Percentiles rank a stretch among this genome's conserved stretches.
These are phyloP conservation scores for Effrenium voratum DNA, from an alignment of 73 alveolate species.

Conservation along the genomic window DNA sequence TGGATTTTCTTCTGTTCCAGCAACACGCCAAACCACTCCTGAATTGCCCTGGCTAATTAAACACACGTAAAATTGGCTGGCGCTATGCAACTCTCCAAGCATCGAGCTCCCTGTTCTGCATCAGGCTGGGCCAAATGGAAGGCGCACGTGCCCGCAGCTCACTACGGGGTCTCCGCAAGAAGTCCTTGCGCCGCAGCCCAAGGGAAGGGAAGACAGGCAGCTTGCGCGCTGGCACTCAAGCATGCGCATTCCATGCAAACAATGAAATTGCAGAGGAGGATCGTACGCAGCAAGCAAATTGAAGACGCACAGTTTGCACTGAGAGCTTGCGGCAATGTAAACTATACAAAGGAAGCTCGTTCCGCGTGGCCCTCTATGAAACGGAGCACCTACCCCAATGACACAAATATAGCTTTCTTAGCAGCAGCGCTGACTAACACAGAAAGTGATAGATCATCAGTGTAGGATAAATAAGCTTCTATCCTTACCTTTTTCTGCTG, in stretches of 20 bases:
- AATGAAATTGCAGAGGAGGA: not conserved
- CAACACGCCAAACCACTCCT: not conserved
- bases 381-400: too few species aligned
- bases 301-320: not conserved
- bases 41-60: not conserved
- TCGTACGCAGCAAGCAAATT: not conserved
- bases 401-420: too few species aligned
- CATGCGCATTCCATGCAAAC: too few species aligned
- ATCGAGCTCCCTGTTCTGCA: not conserved
- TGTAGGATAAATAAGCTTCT: too few species aligned
- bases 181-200: not conserved
- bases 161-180: not conserved
- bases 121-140: not conserved
- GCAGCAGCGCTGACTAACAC: too few species aligned
- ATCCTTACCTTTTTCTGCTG: too few species aligned
- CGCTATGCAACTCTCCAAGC: too few species aligned
- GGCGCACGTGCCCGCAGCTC: not conserved
- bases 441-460: too few species aligned
- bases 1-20: not conserved
- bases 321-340: not conserved
- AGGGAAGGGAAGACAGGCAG: not conserved
- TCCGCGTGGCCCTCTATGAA: not conserved
- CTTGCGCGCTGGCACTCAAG: not conserved
- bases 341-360: not conserved
- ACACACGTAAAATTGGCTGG: too few species aligned